Percentiles rank a stretch among this genome's conserved stretches.
These are phyloP conservation scores for Cucumis melo DNA, from an alignment of 306 rosid genomes.

Conservation along the genomic window DNA sequence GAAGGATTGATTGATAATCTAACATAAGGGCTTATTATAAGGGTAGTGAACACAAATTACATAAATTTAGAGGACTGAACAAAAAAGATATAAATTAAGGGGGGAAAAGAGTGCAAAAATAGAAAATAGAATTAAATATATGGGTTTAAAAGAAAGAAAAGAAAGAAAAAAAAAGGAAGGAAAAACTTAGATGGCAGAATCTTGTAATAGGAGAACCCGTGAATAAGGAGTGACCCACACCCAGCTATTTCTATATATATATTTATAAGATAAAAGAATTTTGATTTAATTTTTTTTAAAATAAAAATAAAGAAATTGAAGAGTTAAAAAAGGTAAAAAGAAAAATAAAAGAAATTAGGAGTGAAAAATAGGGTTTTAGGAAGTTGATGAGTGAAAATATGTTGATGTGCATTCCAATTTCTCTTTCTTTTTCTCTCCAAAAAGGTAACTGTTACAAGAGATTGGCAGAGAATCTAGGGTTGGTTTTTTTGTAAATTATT, in stretches of 20 bases:
- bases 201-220: conserved; percentile 73
- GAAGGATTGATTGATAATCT: too few species aligned
- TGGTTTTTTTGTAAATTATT: neutral
- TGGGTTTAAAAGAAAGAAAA: neutral
- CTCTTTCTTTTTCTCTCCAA: neutral
- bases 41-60: neutral
- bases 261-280: neutral
- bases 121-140: neutral
- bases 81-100: neutral
- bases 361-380: too few species aligned
- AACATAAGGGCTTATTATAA: too few species aligned
- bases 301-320: too few species aligned
- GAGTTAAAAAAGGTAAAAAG: too few species aligned
- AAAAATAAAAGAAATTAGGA: neutral
- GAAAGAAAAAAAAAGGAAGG: neutral
- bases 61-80: neutral
- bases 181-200: conserved; percentile 24
- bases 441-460: neutral
- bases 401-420: neutral
- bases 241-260: conserved; percentile 14
- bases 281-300: neutral
- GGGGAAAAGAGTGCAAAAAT: neutral
- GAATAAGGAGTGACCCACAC: conserved; percentile 66
- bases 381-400: too few species aligned
- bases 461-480: conserved; percentile 1